A percentile compares a stretch with the other conserved stretches of the same genome.
These are phyloP conservation scores for Talaromyces sp. DNA, from an alignment of 2,329 filamentous ascomycete species.

Conservation along the genomic window DNA sequence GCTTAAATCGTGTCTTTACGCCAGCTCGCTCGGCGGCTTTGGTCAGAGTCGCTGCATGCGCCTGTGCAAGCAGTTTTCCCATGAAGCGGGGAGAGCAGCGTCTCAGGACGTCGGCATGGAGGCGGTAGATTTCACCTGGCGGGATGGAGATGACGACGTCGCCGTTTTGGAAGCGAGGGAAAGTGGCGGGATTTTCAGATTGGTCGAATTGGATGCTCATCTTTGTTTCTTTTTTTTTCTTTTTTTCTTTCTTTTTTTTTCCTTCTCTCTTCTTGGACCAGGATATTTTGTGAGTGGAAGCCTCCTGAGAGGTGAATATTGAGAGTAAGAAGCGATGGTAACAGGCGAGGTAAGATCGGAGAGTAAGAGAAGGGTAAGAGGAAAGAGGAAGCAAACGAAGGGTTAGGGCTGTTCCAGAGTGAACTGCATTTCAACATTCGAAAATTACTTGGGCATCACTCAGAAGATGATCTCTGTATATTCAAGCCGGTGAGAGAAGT, in stretches of 20 bases:
- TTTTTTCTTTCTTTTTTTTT: neutral
- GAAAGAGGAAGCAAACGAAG: neutral
- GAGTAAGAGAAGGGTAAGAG: neutral
- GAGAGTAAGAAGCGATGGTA: too few species aligned
- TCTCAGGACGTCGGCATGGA: conserved; percentile 29
- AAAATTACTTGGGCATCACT: neutral
- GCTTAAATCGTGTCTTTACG: conserved; percentile 16
- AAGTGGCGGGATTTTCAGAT: conserved; percentile 12
- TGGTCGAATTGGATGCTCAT: neutral
- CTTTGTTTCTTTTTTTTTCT: neutral
- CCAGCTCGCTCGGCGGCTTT: conserved; percentile 22
- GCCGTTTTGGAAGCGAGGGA: conserved; percentile 34
- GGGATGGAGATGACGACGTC: conserved; percentile 36
- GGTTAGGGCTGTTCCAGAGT: neutral
- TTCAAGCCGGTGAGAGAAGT: neutral
- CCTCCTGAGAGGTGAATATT: neutral
- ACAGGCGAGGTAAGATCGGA: too few species aligned
- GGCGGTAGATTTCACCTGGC: conserved; percentile 28
- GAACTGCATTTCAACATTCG: neutral
- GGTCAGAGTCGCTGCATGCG: conserved; percentile 21
- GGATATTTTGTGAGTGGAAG: too few species aligned
- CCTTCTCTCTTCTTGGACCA: neutral
- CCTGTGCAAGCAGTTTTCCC: conserved; percentile 15
- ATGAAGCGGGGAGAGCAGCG: conserved; percentile 18
- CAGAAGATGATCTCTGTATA: neutral